Evolutionary conservation across 208 protist species (phyloP).

Genomic region (Herpetomonas samuelpessoai): DNA sequence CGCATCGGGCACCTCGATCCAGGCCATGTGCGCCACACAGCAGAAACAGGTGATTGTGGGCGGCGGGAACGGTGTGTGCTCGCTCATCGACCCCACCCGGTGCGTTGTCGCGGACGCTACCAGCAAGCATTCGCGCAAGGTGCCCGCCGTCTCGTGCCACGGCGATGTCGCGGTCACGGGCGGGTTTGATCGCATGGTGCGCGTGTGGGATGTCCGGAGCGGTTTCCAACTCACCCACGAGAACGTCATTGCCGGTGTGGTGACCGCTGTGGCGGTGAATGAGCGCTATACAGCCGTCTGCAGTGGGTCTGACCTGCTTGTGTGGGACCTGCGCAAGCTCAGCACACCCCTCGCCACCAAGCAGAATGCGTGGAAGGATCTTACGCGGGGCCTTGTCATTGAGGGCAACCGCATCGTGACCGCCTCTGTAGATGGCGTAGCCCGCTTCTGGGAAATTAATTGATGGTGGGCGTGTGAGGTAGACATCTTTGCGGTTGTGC

Average conservation of each 20-base stretch:
- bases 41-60: slow-evolving; percentile 71
- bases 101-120: slow-evolving; percentile 67
- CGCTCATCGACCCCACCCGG: slow-evolving; percentile 64
- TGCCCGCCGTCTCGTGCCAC: slow-evolving; percentile 74
- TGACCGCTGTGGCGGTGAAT: slow-evolving; percentile 75
- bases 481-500: too few relatives aligned
- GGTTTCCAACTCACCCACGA: slow-evolving; percentile 63
- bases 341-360: slow-evolving; percentile 49
- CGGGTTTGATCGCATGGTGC: slow-evolving; percentile 79
- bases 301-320: slow-evolving; percentile 74
- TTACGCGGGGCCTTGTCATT: slow-evolving; percentile 84
- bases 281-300: slow-evolving; percentile 69
- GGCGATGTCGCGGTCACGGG: slow-evolving; percentile 67
- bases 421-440: slow-evolving; percentile 81
- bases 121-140: slow-evolving; percentile 77
- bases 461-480: slow-evolving; percentile 16
- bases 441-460: slow-evolving; percentile 73
- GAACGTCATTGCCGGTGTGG: slow-evolving; percentile 52
- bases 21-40: slow-evolving; percentile 79
- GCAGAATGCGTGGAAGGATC: slow-evolving; percentile 78
- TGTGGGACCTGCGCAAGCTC: slow-evolving; percentile 81
- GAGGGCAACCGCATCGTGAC: slow-evolving; percentile 73
- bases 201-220: slow-evolving; percentile 78
- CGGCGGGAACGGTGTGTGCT: slow-evolving; percentile 75
- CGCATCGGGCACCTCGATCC: slow-evolving; percentile 75